Base-by-base conservation (phyloP, 192 early-diverging fungal species). In the Umbelopsis sp. region DNA sequence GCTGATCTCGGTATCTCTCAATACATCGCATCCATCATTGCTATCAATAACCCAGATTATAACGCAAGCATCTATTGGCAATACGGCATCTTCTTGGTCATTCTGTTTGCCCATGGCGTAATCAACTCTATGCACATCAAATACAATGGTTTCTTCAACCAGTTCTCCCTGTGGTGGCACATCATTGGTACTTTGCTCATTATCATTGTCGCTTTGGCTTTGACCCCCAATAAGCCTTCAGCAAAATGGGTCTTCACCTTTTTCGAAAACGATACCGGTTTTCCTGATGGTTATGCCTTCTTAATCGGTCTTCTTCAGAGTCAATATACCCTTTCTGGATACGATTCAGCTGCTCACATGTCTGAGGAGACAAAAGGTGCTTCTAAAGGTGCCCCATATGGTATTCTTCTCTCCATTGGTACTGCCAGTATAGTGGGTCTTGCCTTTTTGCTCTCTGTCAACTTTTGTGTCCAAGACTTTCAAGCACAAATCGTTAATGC, bases 301-400 rank as follows among this genome's bases (percentile, higher is more conserved):
- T 76, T 85, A 52, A 71, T 87, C 26, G 86, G 84, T 24, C 67
- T 87, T 6, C 69, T 87, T 3, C 82, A 83, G 53, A 84, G 80
- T 34, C 84, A 84, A 68, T 87, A 86, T 70, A 87, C 86, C 8
- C 77, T 87, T 21, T 87, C 86, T 2, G 86, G 86, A 43, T 87
- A 83, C 66, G 86, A 85, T 36, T 72, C 74, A 29, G 79, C 79
- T 9, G 79, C 79, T 6, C 79, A 80, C 45, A 76, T 86, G 85
- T 81, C 83, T 5, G 86, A 87, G 45, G 86, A 87, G 45, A 87
- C 86, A 12, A 72, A 74, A 22, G 75, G 81, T 51, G 84, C 86
- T 21, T 71, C 79, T n/a, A 36, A 62, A 11, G 81, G 78, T 0
- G 83, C 83, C 9, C 84, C 86, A 5, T 73, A 70, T 66, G 86